These are phyloP conservation scores for Cavenderia fasciculata DNA, from an alignment of 78 protist genomes.

Conservation along the genomic window DNA sequence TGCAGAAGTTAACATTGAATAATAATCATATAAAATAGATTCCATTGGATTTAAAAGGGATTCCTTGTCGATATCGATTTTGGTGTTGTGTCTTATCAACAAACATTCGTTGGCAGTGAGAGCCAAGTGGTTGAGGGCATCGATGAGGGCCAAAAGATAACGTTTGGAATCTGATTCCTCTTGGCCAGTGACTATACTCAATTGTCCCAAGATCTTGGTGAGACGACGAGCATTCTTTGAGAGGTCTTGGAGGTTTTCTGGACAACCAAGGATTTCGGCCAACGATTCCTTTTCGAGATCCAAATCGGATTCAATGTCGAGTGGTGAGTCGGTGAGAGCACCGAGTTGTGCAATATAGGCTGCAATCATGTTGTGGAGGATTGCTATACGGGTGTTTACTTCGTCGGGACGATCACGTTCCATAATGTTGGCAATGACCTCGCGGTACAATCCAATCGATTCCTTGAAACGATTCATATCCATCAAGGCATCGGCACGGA, in stretches of 20 bases:
- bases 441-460: background rate
- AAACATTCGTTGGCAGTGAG: background rate
- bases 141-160: background rate
- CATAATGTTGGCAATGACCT: conserved; percentile 1
- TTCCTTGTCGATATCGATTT: background rate
- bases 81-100: conserved; percentile 4
- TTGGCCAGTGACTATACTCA: background rate
- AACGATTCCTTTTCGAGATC: background rate
- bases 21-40: conserved; percentile 2
- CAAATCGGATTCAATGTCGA: background rate
- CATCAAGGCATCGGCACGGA: conserved; percentile 4
- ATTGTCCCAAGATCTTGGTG: background rate
- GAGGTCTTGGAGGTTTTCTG: conserved; percentile 27
- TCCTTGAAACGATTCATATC: conserved; percentile 21
- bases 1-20: no score
- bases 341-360: background rate
- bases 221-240: conserved; percentile 23
- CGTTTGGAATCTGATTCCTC: background rate
- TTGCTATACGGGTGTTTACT: background rate
- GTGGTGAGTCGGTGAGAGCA: background rate
- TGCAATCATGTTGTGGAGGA: conserved; percentile 37
- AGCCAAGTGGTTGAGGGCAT: background rate
- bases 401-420: conserved; percentile 30
- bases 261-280: background rate
- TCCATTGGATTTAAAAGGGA: conserved; percentile 5